Conservation (phyloP, 345 rosid species). For the Psidium guajava region DNA sequence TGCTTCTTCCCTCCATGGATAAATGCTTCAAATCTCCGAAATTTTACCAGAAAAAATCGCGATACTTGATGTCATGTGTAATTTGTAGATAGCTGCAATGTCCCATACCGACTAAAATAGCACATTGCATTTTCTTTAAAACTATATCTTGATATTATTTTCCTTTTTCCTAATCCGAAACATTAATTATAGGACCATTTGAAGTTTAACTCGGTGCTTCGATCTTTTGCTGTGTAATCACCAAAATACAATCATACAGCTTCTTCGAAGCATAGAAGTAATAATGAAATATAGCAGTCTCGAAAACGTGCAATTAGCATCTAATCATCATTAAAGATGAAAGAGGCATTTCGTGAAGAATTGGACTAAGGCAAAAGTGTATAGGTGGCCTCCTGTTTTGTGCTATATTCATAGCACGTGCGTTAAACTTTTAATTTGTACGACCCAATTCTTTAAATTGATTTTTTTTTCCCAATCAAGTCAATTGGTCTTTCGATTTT, state of each 20-base stretch:
- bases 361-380: neutral
- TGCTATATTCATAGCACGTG: neutral
- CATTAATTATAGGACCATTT: neutral
- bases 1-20: conserved; percentile 13
- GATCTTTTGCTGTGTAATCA: neutral
- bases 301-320: neutral
- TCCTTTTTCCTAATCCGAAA: neutral
- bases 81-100: neutral
- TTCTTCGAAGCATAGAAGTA: neutral
- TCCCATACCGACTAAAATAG: neutral
- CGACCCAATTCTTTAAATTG: neutral
- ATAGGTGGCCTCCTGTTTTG: neutral
- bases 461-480: neutral
- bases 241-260: neutral
- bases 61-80: neutral
- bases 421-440: neutral
- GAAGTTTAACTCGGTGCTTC: neutral
- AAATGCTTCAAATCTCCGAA: neutral
- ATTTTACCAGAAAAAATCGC: neutral
- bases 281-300: neutral
- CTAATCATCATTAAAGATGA: neutral
- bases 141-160: neutral
- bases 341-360: neutral
- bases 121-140: neutral
- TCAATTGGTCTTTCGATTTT: neutral